Base-by-base conservation (phyloP, 495 filamentous ascomycete genomes). In the Astrocystis sublimbata region DNA sequence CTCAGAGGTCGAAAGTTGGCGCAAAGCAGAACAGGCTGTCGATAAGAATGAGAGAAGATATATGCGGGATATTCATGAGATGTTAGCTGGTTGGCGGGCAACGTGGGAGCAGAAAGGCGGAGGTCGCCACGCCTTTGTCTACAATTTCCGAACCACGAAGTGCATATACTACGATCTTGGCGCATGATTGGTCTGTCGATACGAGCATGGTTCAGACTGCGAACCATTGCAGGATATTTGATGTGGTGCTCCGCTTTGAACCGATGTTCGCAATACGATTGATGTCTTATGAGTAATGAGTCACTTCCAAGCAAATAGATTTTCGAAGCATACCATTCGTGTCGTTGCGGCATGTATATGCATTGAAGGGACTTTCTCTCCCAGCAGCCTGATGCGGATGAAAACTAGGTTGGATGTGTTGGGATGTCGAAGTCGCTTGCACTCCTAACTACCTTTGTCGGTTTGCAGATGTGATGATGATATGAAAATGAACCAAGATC, bases 1-100 rank as follows among this genome's bases (percentile, higher is more conserved):
- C 9, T 86, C 85, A 1, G 93, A 97, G 65, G 75, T 88, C 15
- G 94, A 98, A 64, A 89, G 86, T 65, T 98, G 94, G 94, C 86
- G 89, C 26, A 81, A 78, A 47, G 86, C 92, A 15, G 90, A 93
- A 60, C 92, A 97, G 70, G 85, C 80, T 41, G 88, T 90, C 6
- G 87, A 88, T 6, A 82, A 89, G 40, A 84, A 80, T 3, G 94
- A 98, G 72, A 85, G 91, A 53, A 86, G 89, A 68, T 98, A 98
- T 68, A 78, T 97, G n/a, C 80, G 85, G 43, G 90, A 97, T 68
- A 81, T 98, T 41, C 89, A 94, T 67, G 90, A 92, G 43, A 77
- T 97, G 65, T 80, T 98, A 19, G 70, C 72, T 9, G 83, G 82
- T 43, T 82, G 77, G 77, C 68, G 78, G 46, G 76, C 87, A 71